Conservation (phyloP, 164 flowering plant species). For the Vitis rotundifolia region DNA sequence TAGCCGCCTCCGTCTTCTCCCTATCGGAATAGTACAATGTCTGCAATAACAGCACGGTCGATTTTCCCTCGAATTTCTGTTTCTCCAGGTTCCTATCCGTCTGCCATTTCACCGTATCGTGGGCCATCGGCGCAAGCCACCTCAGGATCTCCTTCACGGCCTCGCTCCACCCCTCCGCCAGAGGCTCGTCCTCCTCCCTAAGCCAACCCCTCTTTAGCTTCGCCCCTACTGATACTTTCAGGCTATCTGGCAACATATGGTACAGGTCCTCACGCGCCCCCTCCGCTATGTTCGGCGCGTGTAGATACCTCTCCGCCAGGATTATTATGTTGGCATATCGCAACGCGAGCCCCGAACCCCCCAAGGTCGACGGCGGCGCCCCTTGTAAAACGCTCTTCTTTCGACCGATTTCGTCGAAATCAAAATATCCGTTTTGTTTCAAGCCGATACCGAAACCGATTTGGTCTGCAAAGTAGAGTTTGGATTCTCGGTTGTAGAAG, state of each 20-base stretch:
- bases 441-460: slow-evolving; percentile 8
- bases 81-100: slow-evolving; percentile 64
- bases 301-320: slow-evolving; percentile 38
- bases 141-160: slow-evolving; percentile 45
- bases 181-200: slow-evolving; percentile 17
- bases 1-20: slow-evolving; percentile 82
- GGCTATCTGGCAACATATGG: slow-evolving; percentile 55
- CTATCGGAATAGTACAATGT: slow-evolving; percentile 73
- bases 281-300: slow-evolving; percentile 26
- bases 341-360: slow-evolving; percentile 63
- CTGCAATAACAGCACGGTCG: slow-evolving; percentile 61
- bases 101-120: slow-evolving; percentile 68
- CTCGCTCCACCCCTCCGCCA: slow-evolving; percentile 65
- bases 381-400: slow-evolving; percentile 25
- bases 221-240: slow-evolving; percentile 36
- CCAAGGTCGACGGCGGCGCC: slow-evolving; percentile 58
- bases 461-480: neutral
- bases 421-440: neutral
- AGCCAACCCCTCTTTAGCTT: slow-evolving; percentile 41
- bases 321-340: slow-evolving; percentile 71
- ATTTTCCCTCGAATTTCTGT: slow-evolving; percentile 45
- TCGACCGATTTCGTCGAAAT: neutral
- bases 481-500: slow-evolving; percentile 29
- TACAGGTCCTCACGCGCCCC: slow-evolving; percentile 47
- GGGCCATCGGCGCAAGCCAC: slow-evolving; percentile 84